These are phyloP conservation scores for Exophiala sp. DNA, from an alignment of 2,329 filamentous ascomycete species.

Conservation along the genomic window DNA sequence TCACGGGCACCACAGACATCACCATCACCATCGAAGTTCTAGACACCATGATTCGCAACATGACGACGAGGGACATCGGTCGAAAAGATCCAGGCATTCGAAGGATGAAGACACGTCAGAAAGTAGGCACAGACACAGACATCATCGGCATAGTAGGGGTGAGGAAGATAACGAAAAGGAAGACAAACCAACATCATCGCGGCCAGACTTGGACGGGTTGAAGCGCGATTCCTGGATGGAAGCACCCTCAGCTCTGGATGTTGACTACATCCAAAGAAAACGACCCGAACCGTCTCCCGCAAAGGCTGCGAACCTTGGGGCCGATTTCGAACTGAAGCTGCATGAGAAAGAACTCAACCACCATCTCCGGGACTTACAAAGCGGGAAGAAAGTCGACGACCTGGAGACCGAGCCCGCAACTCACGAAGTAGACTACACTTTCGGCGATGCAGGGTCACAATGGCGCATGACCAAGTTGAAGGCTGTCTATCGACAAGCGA, in stretches of 20 bases:
- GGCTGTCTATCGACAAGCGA: slow-evolving; percentile 73
- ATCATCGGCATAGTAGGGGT: slow-evolving; percentile 23
- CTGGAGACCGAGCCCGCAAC: slow-evolving; percentile 46
- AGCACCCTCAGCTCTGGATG: slow-evolving; percentile 71
- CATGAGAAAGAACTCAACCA: slow-evolving; percentile 79
- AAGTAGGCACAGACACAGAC: slow-evolving; percentile 35
- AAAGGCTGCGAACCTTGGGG: slow-evolving; percentile 41
- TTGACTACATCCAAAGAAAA: slow-evolving; percentile 67
- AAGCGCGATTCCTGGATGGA: slow-evolving; percentile 94
- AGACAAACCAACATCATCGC: slow-evolving; percentile 34
- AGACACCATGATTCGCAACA: slow-evolving; percentile 46
- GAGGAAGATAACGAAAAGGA: slow-evolving; percentile 28
- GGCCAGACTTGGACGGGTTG: slow-evolving; percentile 36
- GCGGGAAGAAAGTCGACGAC: slow-evolving; percentile 52
- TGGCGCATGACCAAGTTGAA: slow-evolving; percentile 97
- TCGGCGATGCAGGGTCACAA: slow-evolving; percentile 83
- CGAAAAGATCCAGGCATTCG: slow-evolving; percentile 45
- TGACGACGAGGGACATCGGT: slow-evolving; percentile 48
- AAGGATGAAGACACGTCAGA: slow-evolving; percentile 19
- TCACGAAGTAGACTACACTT: slow-evolving; percentile 71
- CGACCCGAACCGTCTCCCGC: slow-evolving; percentile 49
- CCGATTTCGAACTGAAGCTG: slow-evolving; percentile 66
- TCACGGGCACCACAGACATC: slow-evolving; percentile 26
- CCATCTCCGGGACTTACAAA: slow-evolving; percentile 59
- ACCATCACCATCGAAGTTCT: slow-evolving; percentile 37